These are phyloP conservation scores for Colletotrichum chrysophilum DNA, from an alignment of 2,329 filamentous ascomycete species.

Conservation along the genomic window DNA sequence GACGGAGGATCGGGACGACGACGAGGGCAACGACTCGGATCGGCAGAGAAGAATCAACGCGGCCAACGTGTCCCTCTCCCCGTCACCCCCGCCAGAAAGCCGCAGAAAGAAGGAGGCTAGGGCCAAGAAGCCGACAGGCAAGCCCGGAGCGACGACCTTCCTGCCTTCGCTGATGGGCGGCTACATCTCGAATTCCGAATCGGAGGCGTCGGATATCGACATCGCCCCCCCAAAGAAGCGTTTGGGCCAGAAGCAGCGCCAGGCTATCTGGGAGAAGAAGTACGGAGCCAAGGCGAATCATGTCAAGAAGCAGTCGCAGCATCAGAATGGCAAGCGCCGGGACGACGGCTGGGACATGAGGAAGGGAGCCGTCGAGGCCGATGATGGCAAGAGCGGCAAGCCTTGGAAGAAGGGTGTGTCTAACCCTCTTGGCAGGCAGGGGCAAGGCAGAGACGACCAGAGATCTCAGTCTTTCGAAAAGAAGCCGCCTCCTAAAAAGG, in stretches of 20 bases:
- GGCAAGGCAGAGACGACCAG: slow-evolving; percentile 20
- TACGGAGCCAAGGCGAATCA: slow-evolving; percentile 76
- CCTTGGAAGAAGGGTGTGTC: slow-evolving; percentile 60
- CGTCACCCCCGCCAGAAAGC: slow-evolving; percentile 32
- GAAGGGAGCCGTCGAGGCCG: slow-evolving; percentile 59
- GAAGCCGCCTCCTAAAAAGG: slow-evolving; percentile 41
- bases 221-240: slow-evolving; percentile 72
- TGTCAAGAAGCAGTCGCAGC: slow-evolving; percentile 44
- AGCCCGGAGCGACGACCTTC: slow-evolving; percentile 60
- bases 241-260: slow-evolving; percentile 77
- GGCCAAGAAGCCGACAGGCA: slow-evolving; percentile 6
- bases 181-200: slow-evolving; percentile 79
- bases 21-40: slow-evolving; percentile 24
- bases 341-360: slow-evolving; percentile 64
- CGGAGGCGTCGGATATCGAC: slow-evolving; percentile 68
- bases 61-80: slow-evolving; percentile 29
- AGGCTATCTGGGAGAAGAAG: slow-evolving; percentile 82
- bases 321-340: slow-evolving; percentile 35
- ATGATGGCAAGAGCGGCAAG: slow-evolving; percentile 47
- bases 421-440: slow-evolving; percentile 34
- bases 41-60: slow-evolving; percentile 27
- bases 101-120: slow-evolving; percentile 37
- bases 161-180: slow-evolving; percentile 79
- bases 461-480: slow-evolving; percentile 33
- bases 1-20: slow-evolving; percentile 37